Conservation (phyloP, 805 yeast species). For the Tetrapisispora namnaoensis region DNA sequence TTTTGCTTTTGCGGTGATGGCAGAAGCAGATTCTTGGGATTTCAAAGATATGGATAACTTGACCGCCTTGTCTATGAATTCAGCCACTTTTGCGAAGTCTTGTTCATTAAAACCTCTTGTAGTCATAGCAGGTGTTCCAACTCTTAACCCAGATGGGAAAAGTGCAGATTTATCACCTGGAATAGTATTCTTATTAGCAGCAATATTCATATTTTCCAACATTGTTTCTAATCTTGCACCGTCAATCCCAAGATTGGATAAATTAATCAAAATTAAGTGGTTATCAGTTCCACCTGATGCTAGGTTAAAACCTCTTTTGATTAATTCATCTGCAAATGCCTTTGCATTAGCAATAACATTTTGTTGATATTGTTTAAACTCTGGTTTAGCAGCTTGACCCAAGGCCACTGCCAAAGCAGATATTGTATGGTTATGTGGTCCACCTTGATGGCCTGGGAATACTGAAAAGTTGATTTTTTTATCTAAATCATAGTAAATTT, state of each 20-base stretch:
- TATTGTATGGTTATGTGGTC: conserved; percentile 97
- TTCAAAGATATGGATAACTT: conserved; percentile 55
- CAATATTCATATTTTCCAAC: conserved; percentile 83
- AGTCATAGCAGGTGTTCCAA: conserved; percentile 98
- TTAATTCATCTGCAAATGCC: conserved; percentile 61
- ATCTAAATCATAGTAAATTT: conserved; percentile 78
- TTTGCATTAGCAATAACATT: conserved; percentile 75
- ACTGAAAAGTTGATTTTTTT: conserved; percentile 90
- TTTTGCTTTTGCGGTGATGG: conserved; percentile 51
- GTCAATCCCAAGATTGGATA: conserved; percentile 68
- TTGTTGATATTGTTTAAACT: conserved; percentile 76
- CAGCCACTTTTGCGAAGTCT: conserved; percentile 75
- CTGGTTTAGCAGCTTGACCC: conserved; percentile 84
- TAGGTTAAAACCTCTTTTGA: conserved; percentile 53
- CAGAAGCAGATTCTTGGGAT: conserved; percentile 44
- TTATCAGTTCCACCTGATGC: conserved; percentile 94
- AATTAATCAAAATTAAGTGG: conserved; percentile 78
- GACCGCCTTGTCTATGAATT: conserved; percentile 71
- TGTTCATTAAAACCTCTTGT: conserved; percentile 78
- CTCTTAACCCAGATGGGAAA: conserved; percentile 92
- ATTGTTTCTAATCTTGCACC: conserved; percentile 94
- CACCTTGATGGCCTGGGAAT: conserved; percentile 99
- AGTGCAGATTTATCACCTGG: conserved; percentile 95
- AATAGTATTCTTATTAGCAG: conserved; percentile 90
- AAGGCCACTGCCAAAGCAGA: conserved; percentile 93